phyloP scores from a whole-genome alignment of 2,329 filamentous ascomycete genomes.

The Diaporthe caulivora region DNA sequence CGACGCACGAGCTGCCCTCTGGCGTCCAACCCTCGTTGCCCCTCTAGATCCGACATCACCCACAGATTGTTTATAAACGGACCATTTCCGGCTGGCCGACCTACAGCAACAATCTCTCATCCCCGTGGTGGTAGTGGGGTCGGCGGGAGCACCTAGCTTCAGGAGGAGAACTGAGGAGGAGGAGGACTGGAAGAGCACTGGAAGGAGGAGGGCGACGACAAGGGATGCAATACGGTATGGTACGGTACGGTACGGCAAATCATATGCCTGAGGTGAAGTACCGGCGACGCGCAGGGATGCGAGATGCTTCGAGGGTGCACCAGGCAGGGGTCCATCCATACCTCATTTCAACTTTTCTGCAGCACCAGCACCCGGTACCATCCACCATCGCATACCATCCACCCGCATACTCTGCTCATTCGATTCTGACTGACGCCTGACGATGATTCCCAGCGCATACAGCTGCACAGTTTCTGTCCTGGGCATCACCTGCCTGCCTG shows the following conservation, averaged over 20 bases:
- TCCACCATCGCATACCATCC: not conserved
- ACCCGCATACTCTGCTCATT: constrained; percentile 18
- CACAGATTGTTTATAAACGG: constrained; percentile 13
- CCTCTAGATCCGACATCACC: not conserved
- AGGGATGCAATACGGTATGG: constrained; percentile 8
- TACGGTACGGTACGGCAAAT: not conserved
- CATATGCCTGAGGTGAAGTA: constrained; percentile 29
- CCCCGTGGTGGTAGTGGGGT: constrained; percentile 7
- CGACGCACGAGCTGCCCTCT: constrained; percentile 2
- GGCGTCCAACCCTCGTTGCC: not conserved
- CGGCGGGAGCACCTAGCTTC: constrained; percentile 23
- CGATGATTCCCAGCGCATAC: not conserved
- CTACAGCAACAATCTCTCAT: constrained; percentile 18
- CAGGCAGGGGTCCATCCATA: constrained; percentile 34
- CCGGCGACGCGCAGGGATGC: constrained; percentile 35
- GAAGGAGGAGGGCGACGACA: not conserved
- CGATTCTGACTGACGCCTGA: constrained; percentile 6
- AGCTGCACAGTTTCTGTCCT: not conserved
- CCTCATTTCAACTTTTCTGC: constrained; percentile 38
- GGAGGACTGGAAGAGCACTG: not conserved
- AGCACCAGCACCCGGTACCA: not conserved
- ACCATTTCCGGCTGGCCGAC: not conserved
- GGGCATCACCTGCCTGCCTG: not conserved
- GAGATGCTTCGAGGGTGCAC: constrained; percentile 17
- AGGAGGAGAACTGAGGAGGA: constrained; percentile 7